Conservation (phyloP, 2,329 filamentous ascomycete species). For the Xylaria sp. region DNA sequence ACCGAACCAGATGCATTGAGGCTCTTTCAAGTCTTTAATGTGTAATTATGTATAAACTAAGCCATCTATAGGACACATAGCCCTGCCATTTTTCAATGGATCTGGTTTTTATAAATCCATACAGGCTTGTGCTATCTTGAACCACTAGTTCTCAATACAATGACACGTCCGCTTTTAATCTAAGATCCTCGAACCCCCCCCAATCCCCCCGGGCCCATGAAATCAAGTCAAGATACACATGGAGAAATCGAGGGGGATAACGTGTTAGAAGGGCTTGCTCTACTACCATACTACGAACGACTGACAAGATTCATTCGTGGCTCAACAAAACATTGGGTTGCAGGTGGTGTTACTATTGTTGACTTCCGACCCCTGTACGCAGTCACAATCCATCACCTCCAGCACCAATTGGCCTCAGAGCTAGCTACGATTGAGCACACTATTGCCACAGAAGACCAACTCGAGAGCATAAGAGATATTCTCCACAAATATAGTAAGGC, state of each 20-base stretch:
- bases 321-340: conserved; percentile 26
- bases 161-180: background rate
- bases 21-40: background rate
- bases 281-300: conserved; percentile 28
- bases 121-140: background rate
- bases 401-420: conserved; percentile 20
- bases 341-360: conserved; percentile 23
- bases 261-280: conserved; percentile 24
- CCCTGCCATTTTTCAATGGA: background rate
- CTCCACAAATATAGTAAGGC: conserved; percentile 22
- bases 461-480: conserved; percentile 21
- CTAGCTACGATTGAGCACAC: conserved; percentile 15
- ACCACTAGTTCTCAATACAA: background rate
- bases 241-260: conserved; percentile 5
- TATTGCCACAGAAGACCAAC: conserved; percentile 20
- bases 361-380: conserved; percentile 31
- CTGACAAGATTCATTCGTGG: conserved; percentile 30
- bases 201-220: too few species aligned
- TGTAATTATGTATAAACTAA: background rate
- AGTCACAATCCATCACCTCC: conserved; percentile 29
- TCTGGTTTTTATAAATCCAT: background rate
- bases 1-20: conserved; percentile 6
- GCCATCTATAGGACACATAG: background rate
- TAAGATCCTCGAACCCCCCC: background rate
- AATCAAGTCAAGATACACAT: conserved; percentile 3